Evolutionary conservation across 1,284 basidiomycete genomes (phyloP).

Genomic region (Tilletia setariae): DNA sequence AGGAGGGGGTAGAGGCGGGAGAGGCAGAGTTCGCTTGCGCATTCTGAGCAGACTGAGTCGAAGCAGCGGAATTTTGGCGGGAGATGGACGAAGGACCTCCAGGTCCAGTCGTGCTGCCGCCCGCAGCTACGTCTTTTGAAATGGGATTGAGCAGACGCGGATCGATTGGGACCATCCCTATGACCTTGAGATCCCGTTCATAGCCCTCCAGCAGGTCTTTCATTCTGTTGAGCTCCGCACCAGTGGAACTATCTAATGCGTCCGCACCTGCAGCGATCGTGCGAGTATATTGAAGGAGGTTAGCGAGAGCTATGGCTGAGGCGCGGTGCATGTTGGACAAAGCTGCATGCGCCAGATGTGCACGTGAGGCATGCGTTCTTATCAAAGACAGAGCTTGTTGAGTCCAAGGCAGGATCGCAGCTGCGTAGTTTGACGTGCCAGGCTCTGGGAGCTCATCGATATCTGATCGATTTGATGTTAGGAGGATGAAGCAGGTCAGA

Average conservation of each 20-base stretch:
- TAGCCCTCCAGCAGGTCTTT: constrained; percentile 41
- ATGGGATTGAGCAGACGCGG: constrained; percentile 28
- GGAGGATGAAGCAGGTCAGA: neutral
- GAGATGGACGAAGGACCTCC: neutral
- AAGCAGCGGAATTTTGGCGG: neutral
- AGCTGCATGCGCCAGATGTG: constrained; percentile 19
- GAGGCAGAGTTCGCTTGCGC: constrained; percentile 4
- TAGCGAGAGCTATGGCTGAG: constrained; percentile 41
- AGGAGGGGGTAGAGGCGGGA: constrained; percentile 9
- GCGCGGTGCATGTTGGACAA: constrained; percentile 33
- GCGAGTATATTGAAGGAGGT: constrained; percentile 43
- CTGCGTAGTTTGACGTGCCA: constrained; percentile 38
- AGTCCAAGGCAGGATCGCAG: constrained; percentile 38
- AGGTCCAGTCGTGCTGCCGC: neutral
- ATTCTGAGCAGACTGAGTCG: neutral
- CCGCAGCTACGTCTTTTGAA: too few relatives aligned
- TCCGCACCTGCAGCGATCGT: constrained; percentile 36
- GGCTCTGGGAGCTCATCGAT: constrained; percentile 31
- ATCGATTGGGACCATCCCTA: constrained; percentile 43
- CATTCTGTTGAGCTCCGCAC: constrained; percentile 43
- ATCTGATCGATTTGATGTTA: constrained; percentile 13
- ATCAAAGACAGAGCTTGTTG: constrained; percentile 21
- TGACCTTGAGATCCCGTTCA: constrained; percentile 40
- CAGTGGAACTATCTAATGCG: constrained; percentile 31
- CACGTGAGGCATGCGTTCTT: constrained; percentile 18